Evolutionary conservation across 805 yeast species (phyloP).

Genomic region (Saturnispora diversa): DNA sequence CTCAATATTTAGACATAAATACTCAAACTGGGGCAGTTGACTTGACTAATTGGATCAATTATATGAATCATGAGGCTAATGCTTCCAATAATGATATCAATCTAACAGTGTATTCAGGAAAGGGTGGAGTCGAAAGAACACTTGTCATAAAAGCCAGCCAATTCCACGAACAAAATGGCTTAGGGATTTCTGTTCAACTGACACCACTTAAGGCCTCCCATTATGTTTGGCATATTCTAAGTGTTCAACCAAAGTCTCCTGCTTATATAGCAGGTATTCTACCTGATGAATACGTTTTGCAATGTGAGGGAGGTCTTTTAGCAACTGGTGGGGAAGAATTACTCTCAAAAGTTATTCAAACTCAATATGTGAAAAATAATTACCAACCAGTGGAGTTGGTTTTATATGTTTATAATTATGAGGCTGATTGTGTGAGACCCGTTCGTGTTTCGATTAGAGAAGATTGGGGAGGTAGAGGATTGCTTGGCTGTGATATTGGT

Average conservation of each 20-base stretch:
- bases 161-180: constrained; percentile 20
- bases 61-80: constrained; percentile 24
- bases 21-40: constrained; percentile 16
- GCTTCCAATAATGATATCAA: constrained; percentile 29
- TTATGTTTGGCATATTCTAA: constrained; percentile 79
- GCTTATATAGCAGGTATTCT: constrained; percentile 76
- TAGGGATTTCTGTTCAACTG: constrained; percentile 70
- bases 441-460: constrained; percentile 59
- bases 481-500: constrained; percentile 91
- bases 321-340: constrained; percentile 83
- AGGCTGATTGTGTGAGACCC: constrained; percentile 77
- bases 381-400: constrained; percentile 27
- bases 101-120: constrained; percentile 76
- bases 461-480: constrained; percentile 74
- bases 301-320: constrained; percentile 59
- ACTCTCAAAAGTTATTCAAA: constrained; percentile 56
- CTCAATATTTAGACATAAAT: constrained; percentile 23
- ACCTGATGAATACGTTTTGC: constrained; percentile 85
- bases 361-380: constrained; percentile 34
- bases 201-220: constrained; percentile 69
- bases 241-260: constrained; percentile 67
- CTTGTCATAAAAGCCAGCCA: constrained; percentile 18
- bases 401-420: constrained; percentile 79
- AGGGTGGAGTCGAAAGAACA: constrained; percentile 59
- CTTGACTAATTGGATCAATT: constrained; percentile 20